phyloP scores from a whole-genome alignment of 2,329 filamentous ascomycete species.

The Neodidymelliopsis sp. region DNA sequence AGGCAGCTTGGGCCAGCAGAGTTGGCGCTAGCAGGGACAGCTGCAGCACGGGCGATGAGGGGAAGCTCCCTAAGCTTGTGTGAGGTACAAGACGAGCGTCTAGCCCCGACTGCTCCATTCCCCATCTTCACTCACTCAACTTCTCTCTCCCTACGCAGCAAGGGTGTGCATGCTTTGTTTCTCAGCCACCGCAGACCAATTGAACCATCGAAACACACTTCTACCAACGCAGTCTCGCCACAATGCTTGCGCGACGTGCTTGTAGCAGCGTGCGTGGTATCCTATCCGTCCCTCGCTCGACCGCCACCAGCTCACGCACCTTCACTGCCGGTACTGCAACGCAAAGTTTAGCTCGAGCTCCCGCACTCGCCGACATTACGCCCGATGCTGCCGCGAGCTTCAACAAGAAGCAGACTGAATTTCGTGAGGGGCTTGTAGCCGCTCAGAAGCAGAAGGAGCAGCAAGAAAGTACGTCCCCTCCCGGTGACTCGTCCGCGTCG shows the following conservation, averaged over 20 bases:
- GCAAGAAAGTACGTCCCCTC: constrained; percentile 80
- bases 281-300: constrained; percentile 24
- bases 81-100: constrained; percentile 2
- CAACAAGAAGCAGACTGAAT: constrained; percentile 82
- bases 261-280: constrained; percentile 37
- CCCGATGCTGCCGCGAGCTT: constrained; percentile 76
- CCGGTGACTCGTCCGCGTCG: constrained; percentile 52
- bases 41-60: constrained; percentile 21
- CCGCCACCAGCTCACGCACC: constrained; percentile 31
- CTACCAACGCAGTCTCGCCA: constrained; percentile 11
- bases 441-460: constrained; percentile 77
- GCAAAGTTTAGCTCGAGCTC: constrained; percentile 51
- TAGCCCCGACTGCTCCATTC: background rate
- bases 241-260: constrained; percentile 44
- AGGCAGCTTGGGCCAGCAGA: background rate
- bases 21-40: constrained; percentile 16
- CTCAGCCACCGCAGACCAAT: background rate
- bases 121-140: background rate
- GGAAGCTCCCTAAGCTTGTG: constrained; percentile 13
- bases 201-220: background rate
- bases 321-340: constrained; percentile 38
- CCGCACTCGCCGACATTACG: constrained; percentile 86
- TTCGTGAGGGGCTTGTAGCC: constrained; percentile 81
- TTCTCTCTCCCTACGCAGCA: background rate
- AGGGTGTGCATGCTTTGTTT: background rate